Conservation (phyloP, 1,284 basidiomycete genomes). For the Puccinia horiana region DNA sequence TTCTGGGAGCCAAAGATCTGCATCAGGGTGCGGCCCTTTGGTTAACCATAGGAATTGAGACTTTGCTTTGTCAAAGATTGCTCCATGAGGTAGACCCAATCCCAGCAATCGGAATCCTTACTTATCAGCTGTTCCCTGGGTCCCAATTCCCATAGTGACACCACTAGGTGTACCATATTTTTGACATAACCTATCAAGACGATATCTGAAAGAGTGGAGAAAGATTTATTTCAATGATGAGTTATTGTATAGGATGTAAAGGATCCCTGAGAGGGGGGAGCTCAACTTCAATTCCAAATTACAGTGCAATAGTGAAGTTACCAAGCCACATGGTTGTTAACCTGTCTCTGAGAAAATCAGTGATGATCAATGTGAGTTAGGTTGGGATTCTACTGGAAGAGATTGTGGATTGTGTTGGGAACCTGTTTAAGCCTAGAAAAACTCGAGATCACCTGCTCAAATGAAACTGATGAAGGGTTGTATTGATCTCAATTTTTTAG, state of each 20-base stretch:
- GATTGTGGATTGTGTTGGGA: too few relatives aligned
- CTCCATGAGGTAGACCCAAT: neutral
- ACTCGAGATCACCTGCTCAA: too few relatives aligned
- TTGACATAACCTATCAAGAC: constrained; percentile 11
- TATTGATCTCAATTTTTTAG: too few relatives aligned
- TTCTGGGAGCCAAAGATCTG: too few relatives aligned
- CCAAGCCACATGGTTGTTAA: neutral
- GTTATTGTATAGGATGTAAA: constrained; percentile 20
- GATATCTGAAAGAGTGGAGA: neutral
- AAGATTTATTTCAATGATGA: neutral
- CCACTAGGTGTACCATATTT: neutral
- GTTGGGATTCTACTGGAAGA: neutral
- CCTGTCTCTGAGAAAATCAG: neutral
- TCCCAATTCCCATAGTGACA: neutral
- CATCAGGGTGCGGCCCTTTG: too few relatives aligned
- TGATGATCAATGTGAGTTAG: neutral
- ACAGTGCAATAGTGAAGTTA: neutral
- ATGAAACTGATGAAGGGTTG: too few relatives aligned
- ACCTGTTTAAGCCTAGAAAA: too few relatives aligned
- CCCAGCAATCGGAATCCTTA: neutral
- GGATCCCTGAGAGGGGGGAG: neutral
- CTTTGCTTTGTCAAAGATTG: constrained; percentile 8
- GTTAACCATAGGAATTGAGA: neutral
- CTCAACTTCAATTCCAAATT: neutral
- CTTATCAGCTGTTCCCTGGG: neutral